Conservation (phyloP, 225 moss, liverwort and hornwort species). For the Polytrichum formosum region DNA sequence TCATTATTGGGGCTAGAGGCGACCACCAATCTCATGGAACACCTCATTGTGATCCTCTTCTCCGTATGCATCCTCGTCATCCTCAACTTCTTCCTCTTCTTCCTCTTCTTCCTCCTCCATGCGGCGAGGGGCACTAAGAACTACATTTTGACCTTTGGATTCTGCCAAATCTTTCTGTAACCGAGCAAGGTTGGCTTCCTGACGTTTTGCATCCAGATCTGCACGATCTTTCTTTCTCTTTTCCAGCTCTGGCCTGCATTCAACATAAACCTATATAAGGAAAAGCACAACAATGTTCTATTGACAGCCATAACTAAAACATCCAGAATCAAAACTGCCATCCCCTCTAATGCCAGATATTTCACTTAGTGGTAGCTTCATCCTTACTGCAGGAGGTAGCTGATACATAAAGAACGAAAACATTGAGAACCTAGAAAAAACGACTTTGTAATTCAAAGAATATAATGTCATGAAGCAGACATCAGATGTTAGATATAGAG, state of each 20-base stretch:
- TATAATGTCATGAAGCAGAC: too few species aligned
- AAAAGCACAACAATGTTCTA: too few species aligned
- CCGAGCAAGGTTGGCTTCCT: constrained; percentile 46
- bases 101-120: constrained; percentile 53
- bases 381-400: too few species aligned
- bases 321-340: too few species aligned
- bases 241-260: constrained; percentile 69
- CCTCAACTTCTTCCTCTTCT: constrained; percentile 34
- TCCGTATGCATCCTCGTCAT: constrained; percentile 31
- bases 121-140: constrained; percentile 52
- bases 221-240: constrained; percentile 57
- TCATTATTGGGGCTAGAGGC: neutral
- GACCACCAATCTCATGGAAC: constrained; percentile 47
- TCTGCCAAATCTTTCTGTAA: constrained; percentile 63
- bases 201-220: constrained; percentile 44
- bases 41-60: constrained; percentile 43
- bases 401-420: too few species aligned
- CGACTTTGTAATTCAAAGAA: too few species aligned
- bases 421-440: too few species aligned
- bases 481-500: too few species aligned
- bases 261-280: neutral
- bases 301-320: too few species aligned
- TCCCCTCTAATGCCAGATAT: too few species aligned
- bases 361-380: too few species aligned
- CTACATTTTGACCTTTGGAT: constrained; percentile 71